A percentile compares a stretch with the other conserved stretches of the same genome.
These are phyloP conservation scores for Phytophthora idaei DNA, from an alignment of 352 stramenopile species.

Conservation along the genomic window DNA sequence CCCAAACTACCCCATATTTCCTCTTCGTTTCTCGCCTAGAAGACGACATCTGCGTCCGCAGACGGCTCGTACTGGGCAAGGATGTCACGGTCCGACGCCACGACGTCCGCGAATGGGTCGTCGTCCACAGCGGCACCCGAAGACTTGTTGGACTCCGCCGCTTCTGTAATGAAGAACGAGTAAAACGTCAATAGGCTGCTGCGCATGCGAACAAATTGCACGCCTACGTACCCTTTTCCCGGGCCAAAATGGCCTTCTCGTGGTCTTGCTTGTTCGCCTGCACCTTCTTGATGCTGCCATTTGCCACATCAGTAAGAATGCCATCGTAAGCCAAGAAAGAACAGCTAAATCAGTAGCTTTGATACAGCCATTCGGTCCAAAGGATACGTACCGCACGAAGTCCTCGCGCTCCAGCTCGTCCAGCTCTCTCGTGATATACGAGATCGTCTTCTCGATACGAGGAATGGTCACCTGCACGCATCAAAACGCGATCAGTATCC, in stretches of 20 bases:
- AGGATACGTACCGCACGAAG: slow-evolving; percentile 72
- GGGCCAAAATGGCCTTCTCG: slow-evolving; percentile 69
- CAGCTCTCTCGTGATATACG: slow-evolving; percentile 98
- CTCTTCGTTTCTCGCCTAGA: slow-evolving; percentile 43
- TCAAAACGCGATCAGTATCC: neutral
- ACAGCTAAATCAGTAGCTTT: too few species aligned
- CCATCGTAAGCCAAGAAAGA: neutral
- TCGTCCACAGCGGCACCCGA: slow-evolving; percentile 35
- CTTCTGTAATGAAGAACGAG: slow-evolving; percentile 12
- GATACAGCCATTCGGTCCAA: neutral
- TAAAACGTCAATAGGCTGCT: slow-evolving; percentile 2
- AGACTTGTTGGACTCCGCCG: slow-evolving; percentile 16
- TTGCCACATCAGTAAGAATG: neutral
- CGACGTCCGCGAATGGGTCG: slow-evolving; percentile 75
- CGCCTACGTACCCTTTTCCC: slow-evolving; percentile 50
- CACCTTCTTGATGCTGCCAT: slow-evolving; percentile 96
- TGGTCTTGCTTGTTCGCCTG: slow-evolving; percentile 96
- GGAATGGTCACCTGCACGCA: slow-evolving; percentile 95
- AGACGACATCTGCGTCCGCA: slow-evolving; percentile 80
- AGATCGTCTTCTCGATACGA: slow-evolving; percentile 96
- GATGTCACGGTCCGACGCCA: slow-evolving; percentile 78
- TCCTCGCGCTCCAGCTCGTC: slow-evolving; percentile 99
- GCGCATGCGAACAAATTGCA: neutral
- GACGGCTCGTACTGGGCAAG: slow-evolving; percentile 80
- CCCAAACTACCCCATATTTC: neutral